Percentiles rank a stretch among this genome's conserved stretches.
phyloP scores from a whole-genome alignment of 2,329 filamentous ascomycete genomes.

The Dactylellina parvicollis region DNA sequence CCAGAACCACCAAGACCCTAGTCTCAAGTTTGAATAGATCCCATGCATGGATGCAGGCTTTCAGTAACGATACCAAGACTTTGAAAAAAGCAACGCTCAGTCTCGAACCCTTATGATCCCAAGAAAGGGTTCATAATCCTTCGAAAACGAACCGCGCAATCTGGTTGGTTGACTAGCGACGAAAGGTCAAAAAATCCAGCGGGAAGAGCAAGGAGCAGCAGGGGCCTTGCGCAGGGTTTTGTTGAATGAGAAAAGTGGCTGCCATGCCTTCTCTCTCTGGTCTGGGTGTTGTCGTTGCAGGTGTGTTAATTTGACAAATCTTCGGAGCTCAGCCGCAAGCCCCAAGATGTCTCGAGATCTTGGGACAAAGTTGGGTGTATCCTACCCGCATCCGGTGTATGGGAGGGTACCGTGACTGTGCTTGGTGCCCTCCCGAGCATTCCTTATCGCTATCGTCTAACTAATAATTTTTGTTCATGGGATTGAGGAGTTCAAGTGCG shows the following conservation, averaged over 20 bases:
- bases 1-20: conserved; percentile 19
- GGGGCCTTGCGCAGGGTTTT: conserved; percentile 3
- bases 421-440: not conserved
- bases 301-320: conserved; percentile 54
- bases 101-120: conserved; percentile 21
- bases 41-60: conserved; percentile 28
- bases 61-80: conserved; percentile 6
- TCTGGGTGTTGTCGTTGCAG: conserved; percentile 6
- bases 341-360: conserved; percentile 18
- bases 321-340: conserved; percentile 52
- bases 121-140: conserved; percentile 47
- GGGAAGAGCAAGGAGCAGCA: conserved; percentile 7
- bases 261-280: too few relatives aligned
- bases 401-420: conserved; percentile 25
- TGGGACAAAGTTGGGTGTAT: conserved; percentile 7
- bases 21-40: conserved; percentile 22
- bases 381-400: conserved; percentile 38
- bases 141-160: conserved; percentile 26
- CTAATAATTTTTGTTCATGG: conserved; percentile 27
- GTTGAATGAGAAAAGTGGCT: not conserved
- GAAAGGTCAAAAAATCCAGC: conserved; percentile 27
- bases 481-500: conserved; percentile 10
- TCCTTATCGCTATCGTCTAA: conserved; percentile 42
- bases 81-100: conserved; percentile 36
- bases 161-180: conserved; percentile 51